phyloP scores from a whole-genome alignment of 805 yeast genomes.

The Tetrapisispora arboricola region DNA sequence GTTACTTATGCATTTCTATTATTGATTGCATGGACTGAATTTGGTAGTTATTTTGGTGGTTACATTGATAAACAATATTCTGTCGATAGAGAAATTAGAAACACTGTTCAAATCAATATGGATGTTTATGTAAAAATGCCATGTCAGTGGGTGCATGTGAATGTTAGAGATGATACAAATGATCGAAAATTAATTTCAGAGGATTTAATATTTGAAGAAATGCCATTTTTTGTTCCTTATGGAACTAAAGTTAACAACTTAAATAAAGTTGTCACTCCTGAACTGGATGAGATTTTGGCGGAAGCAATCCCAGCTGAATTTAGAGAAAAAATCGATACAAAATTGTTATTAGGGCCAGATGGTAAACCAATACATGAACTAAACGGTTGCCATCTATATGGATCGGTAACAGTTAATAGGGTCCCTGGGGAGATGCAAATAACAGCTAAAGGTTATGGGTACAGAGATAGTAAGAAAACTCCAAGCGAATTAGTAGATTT shows the following conservation, averaged over 20 bases:
- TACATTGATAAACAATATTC: conserved; percentile 63
- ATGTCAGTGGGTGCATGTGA: conserved; percentile 64
- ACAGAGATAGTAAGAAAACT: conserved; percentile 35
- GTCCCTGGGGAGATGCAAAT: conserved; percentile 82
- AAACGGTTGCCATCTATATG: conserved; percentile 77
- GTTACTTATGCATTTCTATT: conserved; percentile 51
- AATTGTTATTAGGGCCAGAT: conserved; percentile 14
- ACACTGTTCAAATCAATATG: conserved; percentile 57
- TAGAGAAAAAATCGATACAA: conserved; percentile 32
- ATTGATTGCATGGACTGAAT: conserved; percentile 70
- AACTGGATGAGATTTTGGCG: conserved; percentile 53
- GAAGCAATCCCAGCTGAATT: conserved; percentile 61
- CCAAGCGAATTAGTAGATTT: conserved; percentile 53
- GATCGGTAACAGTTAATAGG: conserved; percentile 72
- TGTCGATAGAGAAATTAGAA: conserved; percentile 54
- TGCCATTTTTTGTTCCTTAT: conserved; percentile 44
- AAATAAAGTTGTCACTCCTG: conserved; percentile 44
- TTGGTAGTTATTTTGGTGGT: conserved; percentile 81
- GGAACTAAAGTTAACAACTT: conserved; percentile 38
- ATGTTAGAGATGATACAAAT: conserved; percentile 64
- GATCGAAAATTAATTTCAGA: conserved; percentile 76
- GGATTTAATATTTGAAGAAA: conserved; percentile 59
- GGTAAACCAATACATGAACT: conserved; percentile 30
- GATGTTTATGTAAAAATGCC: conserved; percentile 80
- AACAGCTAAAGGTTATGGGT: conserved; percentile 66